These are phyloP conservation scores for Linnemannia schmuckeri DNA, from an alignment of 192 early-diverging fungal species.

Conservation along the genomic window DNA sequence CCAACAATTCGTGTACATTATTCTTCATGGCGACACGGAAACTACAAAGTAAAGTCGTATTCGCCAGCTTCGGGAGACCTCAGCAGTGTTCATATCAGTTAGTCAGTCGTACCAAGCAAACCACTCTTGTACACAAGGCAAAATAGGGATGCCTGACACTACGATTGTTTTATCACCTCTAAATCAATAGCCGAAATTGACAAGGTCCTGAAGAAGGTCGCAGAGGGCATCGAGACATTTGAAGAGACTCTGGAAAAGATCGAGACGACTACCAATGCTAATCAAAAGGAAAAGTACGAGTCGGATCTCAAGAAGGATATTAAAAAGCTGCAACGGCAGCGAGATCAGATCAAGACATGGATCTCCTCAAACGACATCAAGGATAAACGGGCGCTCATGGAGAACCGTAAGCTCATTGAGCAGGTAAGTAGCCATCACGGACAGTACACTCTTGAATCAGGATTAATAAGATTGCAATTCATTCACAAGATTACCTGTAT, in stretches of 20 bases:
- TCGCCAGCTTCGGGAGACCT: not conserved
- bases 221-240: slow-evolving; percentile 96
- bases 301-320: slow-evolving; percentile 98
- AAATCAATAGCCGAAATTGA: slow-evolving; percentile 90
- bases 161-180: not conserved
- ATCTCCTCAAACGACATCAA: slow-evolving; percentile 93
- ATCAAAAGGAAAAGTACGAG: slow-evolving; percentile 98
- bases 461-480: not conserved
- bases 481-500: slow-evolving; percentile 12
- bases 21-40: slow-evolving; percentile 44
- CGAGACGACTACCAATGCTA: slow-evolving; percentile 78
- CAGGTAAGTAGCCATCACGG: slow-evolving; percentile 49
- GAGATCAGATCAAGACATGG: slow-evolving; percentile 99
- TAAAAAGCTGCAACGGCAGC: slow-evolving; percentile 95
- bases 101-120: not conserved
- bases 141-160: not conserved
- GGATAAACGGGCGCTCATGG: slow-evolving; percentile 90
- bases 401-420: slow-evolving; percentile 94
- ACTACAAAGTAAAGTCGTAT: slow-evolving; percentile 40
- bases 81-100: not conserved
- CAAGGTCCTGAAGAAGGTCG: slow-evolving; percentile 92
- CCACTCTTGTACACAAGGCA: not conserved
- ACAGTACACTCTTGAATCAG: not conserved
- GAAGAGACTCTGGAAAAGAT: slow-evolving; percentile 93
- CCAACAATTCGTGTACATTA: slow-evolving; percentile 5